These are phyloP conservation scores for Gossypium thurberi DNA, from an alignment of 345 rosid species.

Conservation along the genomic window DNA sequence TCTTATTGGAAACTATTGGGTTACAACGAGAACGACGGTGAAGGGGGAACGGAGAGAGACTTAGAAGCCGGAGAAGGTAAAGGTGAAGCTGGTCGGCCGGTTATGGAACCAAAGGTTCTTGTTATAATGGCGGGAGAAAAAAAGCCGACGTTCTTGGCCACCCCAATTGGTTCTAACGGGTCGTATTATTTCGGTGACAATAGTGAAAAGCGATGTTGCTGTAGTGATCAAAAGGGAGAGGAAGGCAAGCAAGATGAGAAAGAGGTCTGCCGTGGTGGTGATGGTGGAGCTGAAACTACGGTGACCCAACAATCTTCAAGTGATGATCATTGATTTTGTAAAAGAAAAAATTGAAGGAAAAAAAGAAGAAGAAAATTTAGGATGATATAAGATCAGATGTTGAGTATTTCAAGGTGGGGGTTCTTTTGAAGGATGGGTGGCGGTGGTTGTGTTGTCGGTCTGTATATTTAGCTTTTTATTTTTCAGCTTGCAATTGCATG, in stretches of 20 bases:
- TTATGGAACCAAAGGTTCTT: slow-evolving; percentile 58
- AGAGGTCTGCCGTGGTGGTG: slow-evolving; percentile 12
- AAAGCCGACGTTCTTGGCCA: slow-evolving; percentile 72
- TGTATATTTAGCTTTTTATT: not conserved
- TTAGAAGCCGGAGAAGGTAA: slow-evolving; percentile 53
- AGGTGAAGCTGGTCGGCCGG: slow-evolving; percentile 15
- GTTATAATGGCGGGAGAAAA: slow-evolving; percentile 85
- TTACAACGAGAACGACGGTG: slow-evolving; percentile 38
- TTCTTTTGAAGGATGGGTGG: too few relatives aligned
- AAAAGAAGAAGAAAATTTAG: not conserved
- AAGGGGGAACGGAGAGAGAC: slow-evolving; percentile 31
- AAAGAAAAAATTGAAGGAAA: too few relatives aligned
- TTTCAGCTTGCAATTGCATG: not conserved
- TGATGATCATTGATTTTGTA: slow-evolving; percentile 9
- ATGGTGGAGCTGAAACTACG: slow-evolving; percentile 3
- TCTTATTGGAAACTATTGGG: slow-evolving; percentile 90
- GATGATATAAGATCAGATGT: not conserved
- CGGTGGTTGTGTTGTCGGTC: not conserved
- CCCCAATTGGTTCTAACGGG: slow-evolving; percentile 39
- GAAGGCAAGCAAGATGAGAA: slow-evolving; percentile 15
- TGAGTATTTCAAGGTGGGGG: slow-evolving; percentile 13
- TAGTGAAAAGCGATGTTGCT: slow-evolving; percentile 34
- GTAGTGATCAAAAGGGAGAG: slow-evolving; percentile 17
- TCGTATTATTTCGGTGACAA: slow-evolving; percentile 37
- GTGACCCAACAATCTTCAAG: slow-evolving; percentile 2